Evolutionary conservation across 2,329 filamentous ascomycete genomes (phyloP), one percentile per base, ranked within the genome.

Genomic region (Aphanocladium album): DNA sequence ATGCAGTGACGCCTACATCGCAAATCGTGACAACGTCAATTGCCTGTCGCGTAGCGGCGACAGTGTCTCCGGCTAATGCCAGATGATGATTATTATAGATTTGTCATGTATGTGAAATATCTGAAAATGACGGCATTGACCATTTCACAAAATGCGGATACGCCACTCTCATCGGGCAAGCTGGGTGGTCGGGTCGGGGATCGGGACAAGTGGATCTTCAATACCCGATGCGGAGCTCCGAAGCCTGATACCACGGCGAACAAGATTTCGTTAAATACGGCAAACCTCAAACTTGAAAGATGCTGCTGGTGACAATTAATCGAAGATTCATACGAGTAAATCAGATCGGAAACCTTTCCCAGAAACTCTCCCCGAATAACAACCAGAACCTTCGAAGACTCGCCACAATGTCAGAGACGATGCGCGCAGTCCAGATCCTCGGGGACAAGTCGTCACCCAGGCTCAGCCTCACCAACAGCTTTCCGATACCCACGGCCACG

Each of bases 401-500:
- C 2, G 5, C 21, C 16, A 17, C 30, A 7, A 53, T 53, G 57
- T n/a, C 39, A 9, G 21, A 47, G 7, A 63, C n/a, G 14, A 75
- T 75, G 73, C 72, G 69, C 46, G 72, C 72, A 8, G 62, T 75
- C 17, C 69, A 73, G 45, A 62, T 75, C 27, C 53, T 69, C 0
- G 72, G 71, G 21, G 62, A 65, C n/a, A 64, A 60, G 1, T 58
- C 57, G 0, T 62, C 62, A 27, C 68, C 67, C 2, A 37, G 62
- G 0, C 57, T 73, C 21, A 57, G 25, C 17, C 59, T 64, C 45
- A 66, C 57, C 16, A 7, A 50, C 0, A 56, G 63, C 0, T 33
- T 70, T 1, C 46, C 69, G 1, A 64, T 52, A 0, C 71, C 72
- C 0, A 4, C 23, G 0, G 5, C 27, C 0, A 41, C 46, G 7